A percentile compares a stretch with the other conserved stretches of the same genome.
phyloP scores from a whole-genome alignment of 768 basidiomycete species.

The Krasilnikovozyma curviuscula region DNA sequence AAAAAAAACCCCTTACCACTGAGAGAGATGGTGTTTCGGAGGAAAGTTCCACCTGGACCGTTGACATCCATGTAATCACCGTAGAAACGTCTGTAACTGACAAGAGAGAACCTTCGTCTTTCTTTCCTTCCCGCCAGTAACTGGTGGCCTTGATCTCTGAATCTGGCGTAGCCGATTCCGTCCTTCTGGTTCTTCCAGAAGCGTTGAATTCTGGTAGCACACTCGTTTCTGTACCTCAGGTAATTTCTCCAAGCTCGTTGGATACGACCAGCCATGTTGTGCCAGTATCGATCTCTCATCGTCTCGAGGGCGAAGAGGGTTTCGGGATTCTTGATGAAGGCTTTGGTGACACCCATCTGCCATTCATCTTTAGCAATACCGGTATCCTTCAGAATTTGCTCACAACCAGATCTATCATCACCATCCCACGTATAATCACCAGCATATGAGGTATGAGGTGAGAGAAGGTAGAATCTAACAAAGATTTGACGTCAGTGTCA shows the following conservation, averaged over 20 bases:
- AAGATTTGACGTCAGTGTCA: neutral
- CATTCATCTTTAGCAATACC: slow-evolving; percentile 93
- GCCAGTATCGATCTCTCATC: slow-evolving; percentile 98
- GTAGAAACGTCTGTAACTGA: slow-evolving; percentile 83
- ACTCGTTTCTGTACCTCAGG: slow-evolving; percentile 85
- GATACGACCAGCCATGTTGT: slow-evolving; percentile 95
- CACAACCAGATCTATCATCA: slow-evolving; percentile 73
- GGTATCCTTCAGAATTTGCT: slow-evolving; percentile 79
- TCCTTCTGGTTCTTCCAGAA: slow-evolving; percentile 99
- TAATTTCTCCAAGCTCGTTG: slow-evolving; percentile 94
- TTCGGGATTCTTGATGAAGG: slow-evolving; percentile 98
- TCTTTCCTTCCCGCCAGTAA: slow-evolving; percentile 82
- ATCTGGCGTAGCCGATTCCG: slow-evolving; percentile 63
- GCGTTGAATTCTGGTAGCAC: slow-evolving; percentile 80
- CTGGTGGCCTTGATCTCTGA: slow-evolving; percentile 88
- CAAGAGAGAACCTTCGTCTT: slow-evolving; percentile 72
- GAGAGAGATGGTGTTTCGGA: slow-evolving; percentile 52
- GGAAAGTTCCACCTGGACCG: slow-evolving; percentile 48
- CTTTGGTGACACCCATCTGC: slow-evolving; percentile 98
- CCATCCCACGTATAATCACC: slow-evolving; percentile 97
- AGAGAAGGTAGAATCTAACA: slow-evolving; percentile 65
- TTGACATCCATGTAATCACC: slow-evolving; percentile 87
- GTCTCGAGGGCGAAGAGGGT: slow-evolving; percentile 95
- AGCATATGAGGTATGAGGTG: slow-evolving; percentile 87
- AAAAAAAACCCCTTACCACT: slow-evolving; percentile 42